phyloP scores from a whole-genome alignment of 225 moss, liverwort and hornwort genomes.

The Physcomitrellopsis africana region DNA sequence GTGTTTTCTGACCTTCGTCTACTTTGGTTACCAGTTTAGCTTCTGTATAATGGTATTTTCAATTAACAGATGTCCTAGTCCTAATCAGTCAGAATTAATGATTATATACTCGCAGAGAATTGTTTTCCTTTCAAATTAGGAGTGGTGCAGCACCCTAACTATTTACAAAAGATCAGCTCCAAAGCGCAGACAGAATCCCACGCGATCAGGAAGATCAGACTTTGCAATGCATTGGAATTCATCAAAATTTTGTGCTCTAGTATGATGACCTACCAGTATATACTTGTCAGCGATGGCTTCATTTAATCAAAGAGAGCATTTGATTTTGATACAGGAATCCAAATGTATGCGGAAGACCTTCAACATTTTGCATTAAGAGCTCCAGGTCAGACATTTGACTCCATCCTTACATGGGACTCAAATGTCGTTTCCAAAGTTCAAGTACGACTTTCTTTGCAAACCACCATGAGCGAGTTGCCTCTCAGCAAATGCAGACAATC shows the following conservation, averaged over 20 bases:
- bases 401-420: not conserved
- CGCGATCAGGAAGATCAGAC: conserved; percentile 54
- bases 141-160: conserved; percentile 45
- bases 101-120: conserved; percentile 38
- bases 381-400: conserved; percentile 46
- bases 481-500: conserved; percentile 47
- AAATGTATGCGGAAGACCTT: conserved; percentile 63
- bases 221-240: not conserved
- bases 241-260: conserved; percentile 15
- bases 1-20: not conserved
- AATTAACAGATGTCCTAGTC: not conserved
- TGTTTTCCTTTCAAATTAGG: conserved; percentile 53
- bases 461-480: not conserved
- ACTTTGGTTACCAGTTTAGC: conserved; percentile 12
- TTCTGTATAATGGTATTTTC: not conserved
- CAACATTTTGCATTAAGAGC: conserved; percentile 56
- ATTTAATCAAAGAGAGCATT: not conserved
- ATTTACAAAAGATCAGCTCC: conserved; percentile 47
- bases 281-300: not conserved
- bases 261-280: not conserved
- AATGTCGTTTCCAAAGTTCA: not conserved
- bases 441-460: conserved; percentile 1
- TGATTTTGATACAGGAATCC: conserved; percentile 40
- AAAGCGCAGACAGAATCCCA: conserved; percentile 53
- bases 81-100: not conserved